Base-by-base conservation (phyloP, 148 eudicot genomes). In the Dysphania ambrosioides region DNA sequence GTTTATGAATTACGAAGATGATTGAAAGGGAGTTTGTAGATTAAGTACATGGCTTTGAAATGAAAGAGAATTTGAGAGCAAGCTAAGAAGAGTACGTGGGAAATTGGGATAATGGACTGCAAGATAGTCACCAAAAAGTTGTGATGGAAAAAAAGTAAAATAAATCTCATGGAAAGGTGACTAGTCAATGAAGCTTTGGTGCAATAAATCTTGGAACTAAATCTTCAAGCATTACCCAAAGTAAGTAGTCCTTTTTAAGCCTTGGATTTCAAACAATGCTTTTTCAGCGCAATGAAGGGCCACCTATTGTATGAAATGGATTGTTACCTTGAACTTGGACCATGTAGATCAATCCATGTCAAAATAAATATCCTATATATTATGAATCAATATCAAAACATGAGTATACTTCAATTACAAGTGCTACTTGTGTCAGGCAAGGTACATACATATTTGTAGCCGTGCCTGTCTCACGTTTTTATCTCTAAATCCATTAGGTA, bases 171-270 rank as follows among this genome's bases (percentile, higher is more conserved):
- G 75, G 42, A 77, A 74, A 83, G 49, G 79, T 77, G 79, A 74
- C 71, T 80, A 74, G 62, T 83, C 70, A 80, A 77, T 71, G 60
- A 35, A 56, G 31, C 62, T 75, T 80, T 75, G 49, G 51, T 38
- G 72, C 66, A 75, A 53, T 75, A 62, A 71, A 80, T 80, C 79
- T 75, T 75, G 75, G 72, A 70, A 75, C 72, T 75, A 80, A 75
- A 80, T 80, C 75, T 80, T 75, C 53, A 71, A 71, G 41, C 82
- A 80, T 63, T 80, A 80, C 63, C 79, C 82, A 80, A 80, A 75
- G 51, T n/a, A n/a, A n/a, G n/a, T 75, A 56, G 29, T 75, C 76
- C 82, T 75, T 74, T 79, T 78, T 9, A 35, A 53, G 30, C 65
- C 51, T 38, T 66, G 59, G 66, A 47, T 72, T 35, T 59, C 19